Evolutionary conservation across 306 rosid species (phyloP), one percentile per base, ranked within the genome.

Genomic region (Trichosanthes cucumerina): DNA sequence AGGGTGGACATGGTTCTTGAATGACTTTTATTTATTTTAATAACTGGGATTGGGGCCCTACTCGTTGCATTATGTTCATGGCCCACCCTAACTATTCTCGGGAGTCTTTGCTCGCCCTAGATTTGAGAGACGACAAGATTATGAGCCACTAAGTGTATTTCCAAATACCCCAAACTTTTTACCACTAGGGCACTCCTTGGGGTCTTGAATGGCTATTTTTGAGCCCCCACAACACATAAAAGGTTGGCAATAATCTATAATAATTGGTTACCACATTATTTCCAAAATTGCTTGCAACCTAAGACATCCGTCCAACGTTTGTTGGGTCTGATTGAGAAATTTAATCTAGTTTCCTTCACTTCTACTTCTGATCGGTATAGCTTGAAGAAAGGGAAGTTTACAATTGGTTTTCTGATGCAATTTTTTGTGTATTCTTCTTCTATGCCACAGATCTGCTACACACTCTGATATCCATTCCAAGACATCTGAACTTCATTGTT

Each of bases 371-470:
- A 54, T 58, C 6, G 24, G 21, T 59, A 57, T 23, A 13, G 57
- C 28, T 72, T 72, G 41, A 46, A 72, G 59, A 39, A 77, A 56
- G 39, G 36, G 28, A 59, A 24, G 77, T 49, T 60, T 39, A 60
- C 8, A 26, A 16, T 60, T 46, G 8, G 53, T 59, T 78, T 36
- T 78, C 59, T 39, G 16, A 59, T 78, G 21, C 57, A 59, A 58
- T 0, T 34, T 76, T 63, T 19, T 46, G 39, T 23, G 13, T 69
- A 2, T 78, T 75, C 65, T 33, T 84, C 66, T 81, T 63, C 63
- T 85, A 49, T 79, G 26, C 66, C 36, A 65, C 92, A 91, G 93
- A 89, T 84, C 77, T 91, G 88, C 93, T 91, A 66, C 91, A 91
- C 80, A 80, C 90, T 6, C 72, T 91, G 64, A 85, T 89, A 58